phyloP scores from a whole-genome alignment of 306 rosid species.

The Spatholobus suberectus region DNA sequence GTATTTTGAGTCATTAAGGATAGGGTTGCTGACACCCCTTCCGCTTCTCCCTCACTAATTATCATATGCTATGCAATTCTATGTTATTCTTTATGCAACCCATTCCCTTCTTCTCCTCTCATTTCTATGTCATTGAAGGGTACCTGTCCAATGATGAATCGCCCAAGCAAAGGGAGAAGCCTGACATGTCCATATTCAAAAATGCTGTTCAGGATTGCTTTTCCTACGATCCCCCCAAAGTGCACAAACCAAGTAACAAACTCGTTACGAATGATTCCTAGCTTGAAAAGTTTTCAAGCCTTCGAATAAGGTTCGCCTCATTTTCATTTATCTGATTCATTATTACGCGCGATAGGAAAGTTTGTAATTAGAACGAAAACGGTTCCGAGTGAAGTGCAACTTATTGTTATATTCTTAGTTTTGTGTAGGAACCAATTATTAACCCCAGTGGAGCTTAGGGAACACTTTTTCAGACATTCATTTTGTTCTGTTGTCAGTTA shows the following conservation, averaged over 20 bases:
- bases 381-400: too few species aligned
- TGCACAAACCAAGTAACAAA: conserved; percentile 41
- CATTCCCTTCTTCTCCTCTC: conserved; percentile 52
- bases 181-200: conserved; percentile 80
- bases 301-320: conserved; percentile 63
- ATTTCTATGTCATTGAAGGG: too few species aligned
- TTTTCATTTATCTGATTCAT: too few species aligned
- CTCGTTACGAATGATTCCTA: conserved; percentile 36
- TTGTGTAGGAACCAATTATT: conserved; percentile 63
- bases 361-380: too few species aligned
- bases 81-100: too few species aligned
- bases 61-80: too few species aligned
- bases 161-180: conserved; percentile 45
- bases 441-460: conserved; percentile 63
- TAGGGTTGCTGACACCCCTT: conserved; percentile 81
- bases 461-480: too few species aligned
- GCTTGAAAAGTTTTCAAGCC: conserved; percentile 76
- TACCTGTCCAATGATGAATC: too few species aligned
- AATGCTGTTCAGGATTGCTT: conserved; percentile 82
- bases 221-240: conserved; percentile 44
- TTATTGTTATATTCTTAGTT: not conserved
- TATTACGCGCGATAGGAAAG: too few species aligned
- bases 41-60: conserved; percentile 63
- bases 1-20: too few species aligned
- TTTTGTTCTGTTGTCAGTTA: too few species aligned